These are phyloP conservation scores for Penicillium waksmanii DNA, from an alignment of 495 filamentous ascomycete genomes.

Conservation along the genomic window DNA sequence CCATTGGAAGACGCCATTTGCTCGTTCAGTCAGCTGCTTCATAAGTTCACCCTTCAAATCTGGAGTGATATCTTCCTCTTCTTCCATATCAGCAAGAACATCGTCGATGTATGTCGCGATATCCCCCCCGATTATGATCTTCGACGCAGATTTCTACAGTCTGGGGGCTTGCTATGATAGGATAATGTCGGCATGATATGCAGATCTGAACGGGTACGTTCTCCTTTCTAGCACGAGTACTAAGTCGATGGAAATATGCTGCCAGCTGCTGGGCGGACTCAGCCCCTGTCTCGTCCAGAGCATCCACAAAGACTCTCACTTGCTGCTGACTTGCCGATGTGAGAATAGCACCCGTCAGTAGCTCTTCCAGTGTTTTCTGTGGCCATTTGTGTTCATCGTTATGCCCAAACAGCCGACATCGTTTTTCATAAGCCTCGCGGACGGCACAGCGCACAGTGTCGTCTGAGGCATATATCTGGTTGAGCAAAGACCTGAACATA, in stretches of 20 bases:
- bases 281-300: background rate
- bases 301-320: background rate
- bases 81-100: background rate
- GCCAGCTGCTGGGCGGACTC: background rate
- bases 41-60: background rate
- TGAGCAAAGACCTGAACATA: background rate
- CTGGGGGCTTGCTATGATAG: background rate
- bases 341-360: background rate
- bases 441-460: background rate
- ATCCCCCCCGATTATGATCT: conserved; percentile 3
- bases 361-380: background rate
- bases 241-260: background rate
- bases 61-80: background rate
- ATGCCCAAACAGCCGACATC: background rate
- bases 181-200: background rate
- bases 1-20: background rate
- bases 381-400: background rate
- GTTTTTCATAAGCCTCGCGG: background rate
- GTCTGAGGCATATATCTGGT: background rate
- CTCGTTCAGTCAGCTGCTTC: background rate
- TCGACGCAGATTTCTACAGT: background rate
- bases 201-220: background rate
- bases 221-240: background rate
- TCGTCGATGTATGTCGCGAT: conserved; percentile 8
- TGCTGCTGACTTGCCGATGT: background rate